Evolutionary conservation across 2,329 filamentous ascomycete genomes (phyloP).

Genomic region (Ceratocystis colombiana): DNA sequence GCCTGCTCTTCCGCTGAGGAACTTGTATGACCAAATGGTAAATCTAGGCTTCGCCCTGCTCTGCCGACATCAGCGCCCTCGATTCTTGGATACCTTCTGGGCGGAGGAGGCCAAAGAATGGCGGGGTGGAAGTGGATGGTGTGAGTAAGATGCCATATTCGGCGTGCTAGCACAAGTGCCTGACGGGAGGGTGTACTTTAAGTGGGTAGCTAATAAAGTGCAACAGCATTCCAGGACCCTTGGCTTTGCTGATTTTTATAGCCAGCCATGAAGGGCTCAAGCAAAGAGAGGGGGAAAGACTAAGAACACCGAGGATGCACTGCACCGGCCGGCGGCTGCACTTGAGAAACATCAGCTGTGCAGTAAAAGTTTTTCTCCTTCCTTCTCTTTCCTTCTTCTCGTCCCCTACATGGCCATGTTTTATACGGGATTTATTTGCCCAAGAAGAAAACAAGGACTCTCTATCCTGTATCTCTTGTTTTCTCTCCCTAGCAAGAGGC

Average conservation of each 20-base stretch:
- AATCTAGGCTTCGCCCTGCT: not conserved
- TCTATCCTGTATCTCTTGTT: not conserved
- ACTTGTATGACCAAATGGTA: constrained; percentile 1
- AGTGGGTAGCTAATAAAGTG: not conserved
- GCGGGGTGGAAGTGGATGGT: not conserved
- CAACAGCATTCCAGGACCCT: not conserved
- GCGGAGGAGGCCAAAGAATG: not conserved
- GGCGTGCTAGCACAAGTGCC: not conserved
- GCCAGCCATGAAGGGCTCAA: not conserved
- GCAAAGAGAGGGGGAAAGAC: not conserved
- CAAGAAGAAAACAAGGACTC: too few species aligned
- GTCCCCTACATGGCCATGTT: not conserved
- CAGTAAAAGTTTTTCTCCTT: too few species aligned
- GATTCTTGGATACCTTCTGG: not conserved
- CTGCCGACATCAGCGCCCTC: not conserved
- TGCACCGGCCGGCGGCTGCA: too few species aligned
- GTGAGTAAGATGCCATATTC: not conserved
- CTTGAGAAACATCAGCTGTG: too few species aligned
- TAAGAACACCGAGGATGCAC: too few species aligned
- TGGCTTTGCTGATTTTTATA: not conserved
- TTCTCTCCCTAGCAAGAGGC: not conserved
- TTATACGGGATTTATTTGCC: too few species aligned
- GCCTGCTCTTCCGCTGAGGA: not conserved
- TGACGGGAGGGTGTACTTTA: not conserved
- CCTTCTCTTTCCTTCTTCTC: not conserved